Base-by-base conservation (phyloP, 345 rosid genomes). In the Rhodamnia rubescens region DNA sequence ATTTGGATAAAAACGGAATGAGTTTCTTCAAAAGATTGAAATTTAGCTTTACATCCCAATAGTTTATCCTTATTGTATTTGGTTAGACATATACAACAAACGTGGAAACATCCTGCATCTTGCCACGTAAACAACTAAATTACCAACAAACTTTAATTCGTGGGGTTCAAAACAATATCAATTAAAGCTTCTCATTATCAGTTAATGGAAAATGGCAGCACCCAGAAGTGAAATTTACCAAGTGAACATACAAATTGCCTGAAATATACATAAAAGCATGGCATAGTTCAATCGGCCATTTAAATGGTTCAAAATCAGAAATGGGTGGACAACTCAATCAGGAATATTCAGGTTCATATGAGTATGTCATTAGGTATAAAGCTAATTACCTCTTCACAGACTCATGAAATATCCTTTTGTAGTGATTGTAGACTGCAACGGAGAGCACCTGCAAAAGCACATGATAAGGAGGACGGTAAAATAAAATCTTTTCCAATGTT, bases 401-500 rank as follows among this genome's bases (percentile, higher is more conserved):
- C 74, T 94, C 98, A 7, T 90, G 91, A 89, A 92, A 86, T 83
- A 98, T 93, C 90, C 99, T 94, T 93, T 93, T 95, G 86, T 96
- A 98, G 90, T 98, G 99, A 91, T 98, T 98, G 93, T 95, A 98
- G 86, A 98, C 99, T 52, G 98, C 99, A 85, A 96, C 99, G 7
- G 99, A 92, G 53, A 98, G 98, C 87, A 98, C 99, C 99, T 98
- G 92, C 90, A 89, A 58, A 47, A 8, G 74, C 58, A 78, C 42
- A 78, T 69, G 74, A 22, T 57, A 50, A 69, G 47, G 44, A 69
- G 78, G 24, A 36, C 61, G 15, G 51, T 26, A 81, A 50, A 54
- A 84, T 11, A 75, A 53, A 53, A n/a, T 40, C 82, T 75, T 26
- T 21, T 50, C 44, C 82, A 22, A 53, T 53, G 5, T 52, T 29